Evolutionary conservation across 164 flowering plant species (phyloP), one percentile per base, ranked within the genome.

Genomic region (Nymphaea thermarum): DNA sequence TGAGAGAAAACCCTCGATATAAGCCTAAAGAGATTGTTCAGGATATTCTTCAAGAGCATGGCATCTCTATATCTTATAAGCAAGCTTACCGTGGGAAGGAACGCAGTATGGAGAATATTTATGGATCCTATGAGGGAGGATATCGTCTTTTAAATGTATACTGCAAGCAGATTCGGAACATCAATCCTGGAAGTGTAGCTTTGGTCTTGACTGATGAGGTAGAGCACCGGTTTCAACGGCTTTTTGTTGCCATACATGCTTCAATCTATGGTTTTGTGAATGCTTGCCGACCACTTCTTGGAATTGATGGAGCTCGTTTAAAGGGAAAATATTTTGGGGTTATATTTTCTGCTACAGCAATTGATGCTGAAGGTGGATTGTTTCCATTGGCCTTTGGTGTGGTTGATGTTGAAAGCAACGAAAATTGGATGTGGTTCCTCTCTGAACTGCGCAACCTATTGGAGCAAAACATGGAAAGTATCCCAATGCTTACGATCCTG

Each of bases 61-160:
- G 98, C 25, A 96, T 93, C 80, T 91, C 90, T 67, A 96, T 93
- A 5, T 86, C 97, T 69, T 93, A 93, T 75, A 82, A 88, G 97
- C 98, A 93, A 79, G 98, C 98, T 62, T 91, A 97, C 97, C 89
- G 98, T 47, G 98, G 98, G 18, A 93, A 91, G 76, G 98, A 93
- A 71, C 89, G 97, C 25, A 89, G 96, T 76, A 93, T 93, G 98
- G 95, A 96, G 75, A 92, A 94, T 42, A 85, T 93, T 73, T 86
- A 85, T 73, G 88, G 88, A 65, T 82, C 88, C 41, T 83, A 72
- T 71, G 88, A 85, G 61, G 88, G 83, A 71, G 88, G 86, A 17
- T 85, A 77, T 67, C 80, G 78, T 45, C 75, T 85, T 73, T 83
- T 85, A 67, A 84, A 84, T 62, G 83, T 80, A 5, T 85, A 82